Conservation (phyloP, 768 basidiomycete genomes). For the Suillus plorans region DNA sequence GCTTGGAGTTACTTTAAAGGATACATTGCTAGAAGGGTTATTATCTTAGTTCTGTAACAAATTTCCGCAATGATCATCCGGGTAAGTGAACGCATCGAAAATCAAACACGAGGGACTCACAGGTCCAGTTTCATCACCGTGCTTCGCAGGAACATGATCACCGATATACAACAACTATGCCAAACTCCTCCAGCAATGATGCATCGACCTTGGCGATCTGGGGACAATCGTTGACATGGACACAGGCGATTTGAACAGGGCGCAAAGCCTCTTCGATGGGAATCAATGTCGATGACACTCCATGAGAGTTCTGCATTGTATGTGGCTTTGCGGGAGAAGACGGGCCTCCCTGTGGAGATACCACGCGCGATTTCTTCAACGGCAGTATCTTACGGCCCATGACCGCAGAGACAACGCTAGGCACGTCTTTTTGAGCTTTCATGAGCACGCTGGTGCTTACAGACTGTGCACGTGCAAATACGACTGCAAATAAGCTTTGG, state of each 20-base stretch:
- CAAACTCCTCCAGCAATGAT: conserved; percentile 37
- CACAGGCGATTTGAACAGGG: conserved; percentile 37
- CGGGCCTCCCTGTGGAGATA: not conserved
- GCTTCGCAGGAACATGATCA: conserved; percentile 1
- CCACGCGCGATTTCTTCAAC: conserved; percentile 30
- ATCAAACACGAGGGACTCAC: conserved; percentile 3
- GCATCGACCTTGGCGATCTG: conserved; percentile 39
- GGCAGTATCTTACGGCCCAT: conserved; percentile 35
- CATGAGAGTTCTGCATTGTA: conserved; percentile 9
- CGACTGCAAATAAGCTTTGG: conserved; percentile 34
- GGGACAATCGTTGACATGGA: conserved; percentile 43
- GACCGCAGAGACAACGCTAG: conserved; percentile 19
- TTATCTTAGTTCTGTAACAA: not conserved
- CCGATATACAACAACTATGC: conserved; percentile 27
- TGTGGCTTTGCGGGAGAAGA: conserved; percentile 5
- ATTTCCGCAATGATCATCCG: not conserved
- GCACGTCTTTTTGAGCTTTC: conserved; percentile 9
- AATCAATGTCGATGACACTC: conserved; percentile 33
- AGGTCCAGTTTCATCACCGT: not conserved
- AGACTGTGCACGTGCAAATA: conserved; percentile 31
- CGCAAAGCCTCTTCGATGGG: conserved; percentile 37
- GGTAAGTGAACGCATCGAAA: not conserved
- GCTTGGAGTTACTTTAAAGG: conserved; percentile 3
- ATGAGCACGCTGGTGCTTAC: not conserved
- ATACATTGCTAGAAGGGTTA: not conserved